Conservation (phyloP, 371 early-diverging fungal species). For the Mucor lusitanicus region DNA sequence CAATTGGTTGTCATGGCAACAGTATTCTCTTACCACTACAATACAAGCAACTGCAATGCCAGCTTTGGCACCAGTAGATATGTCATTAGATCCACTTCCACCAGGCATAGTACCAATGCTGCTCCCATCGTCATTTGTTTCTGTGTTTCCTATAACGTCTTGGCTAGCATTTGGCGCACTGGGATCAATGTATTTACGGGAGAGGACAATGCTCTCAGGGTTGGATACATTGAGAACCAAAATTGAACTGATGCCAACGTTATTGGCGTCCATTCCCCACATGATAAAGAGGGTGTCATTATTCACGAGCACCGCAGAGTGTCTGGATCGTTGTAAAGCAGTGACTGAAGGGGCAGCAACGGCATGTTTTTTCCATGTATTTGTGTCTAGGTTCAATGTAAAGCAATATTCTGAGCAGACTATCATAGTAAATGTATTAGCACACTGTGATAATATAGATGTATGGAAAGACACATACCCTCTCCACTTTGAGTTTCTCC, state of each 20-base stretch:
- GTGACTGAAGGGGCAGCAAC: neutral
- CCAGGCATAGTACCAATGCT: neutral
- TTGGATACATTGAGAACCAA: neutral
- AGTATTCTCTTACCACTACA: neutral
- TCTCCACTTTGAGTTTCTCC: neutral
- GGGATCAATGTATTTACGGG: neutral
- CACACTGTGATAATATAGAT: no score
- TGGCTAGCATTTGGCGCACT: neutral
- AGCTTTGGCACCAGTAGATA: neutral
- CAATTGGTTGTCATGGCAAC: neutral
- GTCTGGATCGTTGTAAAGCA: neutral
- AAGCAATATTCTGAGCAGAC: neutral
- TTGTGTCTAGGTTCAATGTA: neutral
- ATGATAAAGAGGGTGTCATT: neutral
- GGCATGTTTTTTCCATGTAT: neutral
- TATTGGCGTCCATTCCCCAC: neutral
- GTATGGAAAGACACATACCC: no score
- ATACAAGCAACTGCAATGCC: constrained; percentile 5
- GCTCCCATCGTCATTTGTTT: neutral
- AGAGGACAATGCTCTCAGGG: neutral
- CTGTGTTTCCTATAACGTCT: neutral
- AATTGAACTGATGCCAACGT: neutral
- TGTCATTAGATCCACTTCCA: neutral
- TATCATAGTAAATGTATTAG: neutral
- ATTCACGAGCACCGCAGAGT: neutral